Evolutionary conservation across 345 rosid genomes (phyloP), one percentile per base, ranked within the genome.

Genomic region (Alliaria petiolata): DNA sequence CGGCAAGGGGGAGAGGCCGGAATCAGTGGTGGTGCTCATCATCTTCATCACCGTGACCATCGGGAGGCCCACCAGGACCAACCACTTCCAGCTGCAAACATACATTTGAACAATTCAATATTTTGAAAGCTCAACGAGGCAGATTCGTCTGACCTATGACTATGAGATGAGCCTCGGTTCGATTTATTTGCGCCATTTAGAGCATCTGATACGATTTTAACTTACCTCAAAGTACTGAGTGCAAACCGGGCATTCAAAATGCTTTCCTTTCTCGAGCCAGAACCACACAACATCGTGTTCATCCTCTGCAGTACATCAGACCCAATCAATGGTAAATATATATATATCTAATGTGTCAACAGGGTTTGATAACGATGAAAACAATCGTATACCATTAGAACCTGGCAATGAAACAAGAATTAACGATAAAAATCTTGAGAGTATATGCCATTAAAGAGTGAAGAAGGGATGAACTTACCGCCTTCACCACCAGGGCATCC

Each of bases 221-320:
- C 26, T 84, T 77, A 95, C 97, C 87, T 82, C 85, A 75, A 95
- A 95, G 80, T 85, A 79, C 76, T 95, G 99, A 5, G 89, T 35
- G 76, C 97, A 91, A 55, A 89, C 96, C 1, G 93, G 90, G 72
- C 99, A 93, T 64, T 91, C 95, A 56, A 80, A 77, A 11, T 88
- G 83, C 83, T 86, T 85, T 82, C 88, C 96, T 78, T 91, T 89
- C 85, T 86, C 85, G 81, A 91, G 83, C 99, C 97, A 89, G 84
- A 95, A 95, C 97, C 97, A 91, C 39, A 91, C 95, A 64, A 93
- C 95, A 62, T 95, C 97, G 66, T 95, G 99, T 74, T 91, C 96
- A 31, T 89, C 96, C 85, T 91, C 99, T 95, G 76, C 66, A 70
- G 66, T 43, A 20, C 4, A 47, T 47, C 47, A 46, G 72, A 36